Conservation (phyloP, 129 eudicot species). For the Centaurea solstitialis region DNA sequence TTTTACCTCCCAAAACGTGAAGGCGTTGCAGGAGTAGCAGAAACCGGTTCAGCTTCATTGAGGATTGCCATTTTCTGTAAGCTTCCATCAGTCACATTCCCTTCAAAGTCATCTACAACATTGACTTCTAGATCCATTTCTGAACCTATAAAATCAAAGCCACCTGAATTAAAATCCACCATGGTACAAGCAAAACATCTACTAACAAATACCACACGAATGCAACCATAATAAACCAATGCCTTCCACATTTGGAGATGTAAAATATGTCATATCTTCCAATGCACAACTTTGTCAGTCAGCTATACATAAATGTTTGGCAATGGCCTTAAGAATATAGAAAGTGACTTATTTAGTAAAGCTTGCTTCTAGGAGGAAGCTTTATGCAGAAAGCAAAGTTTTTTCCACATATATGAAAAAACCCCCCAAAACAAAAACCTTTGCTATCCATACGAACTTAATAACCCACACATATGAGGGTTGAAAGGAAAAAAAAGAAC, state of each 20-base stretch:
- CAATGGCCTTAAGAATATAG: too few relatives aligned
- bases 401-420: too few relatives aligned
- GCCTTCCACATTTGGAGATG: background rate
- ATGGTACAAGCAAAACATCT: background rate
- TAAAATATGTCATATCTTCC: background rate
- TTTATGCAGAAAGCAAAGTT: too few relatives aligned
- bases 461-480: background rate
- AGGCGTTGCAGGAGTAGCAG: constrained; percentile 76
- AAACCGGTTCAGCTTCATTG: constrained; percentile 48
- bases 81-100: constrained; percentile 39
- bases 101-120: constrained; percentile 46
- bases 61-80: constrained; percentile 33
- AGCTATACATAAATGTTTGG: too few relatives aligned
- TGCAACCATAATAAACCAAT: background rate
- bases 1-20: constrained; percentile 57
- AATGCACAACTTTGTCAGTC: too few relatives aligned
- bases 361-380: too few relatives aligned
- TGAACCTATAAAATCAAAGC: constrained; percentile 40
- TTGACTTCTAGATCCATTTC: constrained; percentile 71
- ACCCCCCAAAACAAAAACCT: too few relatives aligned
- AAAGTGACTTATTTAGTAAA: too few relatives aligned
- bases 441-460: too few relatives aligned
- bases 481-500: background rate
- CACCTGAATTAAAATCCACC: constrained; percentile 4
- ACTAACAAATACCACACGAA: background rate